Evolutionary conservation across 805 yeast species (phyloP).

Genomic region (Ogataea degrootiae): DNA sequence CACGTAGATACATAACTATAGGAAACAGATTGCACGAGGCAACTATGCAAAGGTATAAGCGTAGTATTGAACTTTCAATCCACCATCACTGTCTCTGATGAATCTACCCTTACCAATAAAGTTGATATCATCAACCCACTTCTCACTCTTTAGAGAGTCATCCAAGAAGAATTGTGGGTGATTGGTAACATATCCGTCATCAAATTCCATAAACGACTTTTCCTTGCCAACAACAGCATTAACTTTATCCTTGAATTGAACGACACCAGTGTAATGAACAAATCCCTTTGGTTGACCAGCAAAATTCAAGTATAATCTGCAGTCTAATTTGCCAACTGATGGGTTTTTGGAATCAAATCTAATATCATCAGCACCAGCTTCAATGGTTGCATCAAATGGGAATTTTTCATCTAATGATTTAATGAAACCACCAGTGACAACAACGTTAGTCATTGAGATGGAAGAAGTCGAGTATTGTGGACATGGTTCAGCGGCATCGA

Average conservation of each 20-base stretch:
- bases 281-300: slow-evolving; percentile 33
- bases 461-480: slow-evolving; percentile 24
- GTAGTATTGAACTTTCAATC: slow-evolving; percentile 50
- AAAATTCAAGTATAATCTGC: slow-evolving; percentile 39
- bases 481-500: slow-evolving; percentile 31
- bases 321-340: slow-evolving; percentile 35
- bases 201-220: slow-evolving; percentile 31
- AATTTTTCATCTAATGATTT: slow-evolving; percentile 32
- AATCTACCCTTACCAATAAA: slow-evolving; percentile 59
- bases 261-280: slow-evolving; percentile 46
- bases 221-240: slow-evolving; percentile 33
- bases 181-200: slow-evolving; percentile 45
- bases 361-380: slow-evolving; percentile 46
- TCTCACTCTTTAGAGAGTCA: slow-evolving; percentile 37
- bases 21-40: neutral
- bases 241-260: slow-evolving; percentile 33
- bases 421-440: slow-evolving; percentile 32
- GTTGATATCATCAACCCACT: slow-evolving; percentile 48
- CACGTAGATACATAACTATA: neutral
- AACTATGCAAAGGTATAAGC: slow-evolving; percentile 33
- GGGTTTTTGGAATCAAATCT: slow-evolving; percentile 29
- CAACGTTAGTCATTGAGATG: slow-evolving; percentile 26
- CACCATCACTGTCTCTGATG: slow-evolving; percentile 41
- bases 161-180: slow-evolving; percentile 43
- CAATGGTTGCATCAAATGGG: slow-evolving; percentile 36